Evolutionary conservation across 768 basidiomycete species (phyloP).

Genomic region (Amanita fuliginea): DNA sequence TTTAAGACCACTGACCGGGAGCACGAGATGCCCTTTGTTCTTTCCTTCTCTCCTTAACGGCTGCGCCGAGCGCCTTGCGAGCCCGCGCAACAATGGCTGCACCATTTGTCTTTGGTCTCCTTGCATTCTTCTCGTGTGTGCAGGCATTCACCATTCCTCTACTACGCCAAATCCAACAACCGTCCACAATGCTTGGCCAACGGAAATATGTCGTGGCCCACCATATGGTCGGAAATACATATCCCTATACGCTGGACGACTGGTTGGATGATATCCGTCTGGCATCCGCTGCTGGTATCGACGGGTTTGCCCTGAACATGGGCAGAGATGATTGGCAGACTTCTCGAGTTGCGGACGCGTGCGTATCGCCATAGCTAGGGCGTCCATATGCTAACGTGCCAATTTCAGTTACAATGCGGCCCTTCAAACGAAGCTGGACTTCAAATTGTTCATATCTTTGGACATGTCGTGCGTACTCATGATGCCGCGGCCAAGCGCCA

Average conservation of each 20-base stretch:
- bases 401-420: slow-evolving; percentile 43
- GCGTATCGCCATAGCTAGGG: slow-evolving; percentile 13
- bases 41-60: background rate
- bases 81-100: background rate
- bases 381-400: background rate
- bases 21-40: too few relatives aligned
- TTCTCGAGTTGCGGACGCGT: slow-evolving; percentile 54
- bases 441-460: slow-evolving; percentile 69
- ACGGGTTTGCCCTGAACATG: slow-evolving; percentile 64
- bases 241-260: slow-evolving; percentile 41
- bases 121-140: background rate
- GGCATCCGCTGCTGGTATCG: slow-evolving; percentile 48
- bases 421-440: slow-evolving; percentile 34
- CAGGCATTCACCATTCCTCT: background rate
- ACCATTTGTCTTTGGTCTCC: background rate
- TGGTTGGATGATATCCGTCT: slow-evolving; percentile 42
- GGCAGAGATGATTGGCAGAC: slow-evolving; percentile 57
- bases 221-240: slow-evolving; percentile 59
- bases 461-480: slow-evolving; percentile 55
- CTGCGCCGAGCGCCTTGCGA: background rate
- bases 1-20: too few relatives aligned
- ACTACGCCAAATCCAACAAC: too few relatives aligned
- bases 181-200: slow-evolving; percentile 9
- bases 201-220: slow-evolving; percentile 46
- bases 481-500: background rate